Percentiles rank a stretch among this genome's conserved stretches.
phyloP scores from a whole-genome alignment of 768 basidiomycete species.

The Pleurotus ostreatus region DNA sequence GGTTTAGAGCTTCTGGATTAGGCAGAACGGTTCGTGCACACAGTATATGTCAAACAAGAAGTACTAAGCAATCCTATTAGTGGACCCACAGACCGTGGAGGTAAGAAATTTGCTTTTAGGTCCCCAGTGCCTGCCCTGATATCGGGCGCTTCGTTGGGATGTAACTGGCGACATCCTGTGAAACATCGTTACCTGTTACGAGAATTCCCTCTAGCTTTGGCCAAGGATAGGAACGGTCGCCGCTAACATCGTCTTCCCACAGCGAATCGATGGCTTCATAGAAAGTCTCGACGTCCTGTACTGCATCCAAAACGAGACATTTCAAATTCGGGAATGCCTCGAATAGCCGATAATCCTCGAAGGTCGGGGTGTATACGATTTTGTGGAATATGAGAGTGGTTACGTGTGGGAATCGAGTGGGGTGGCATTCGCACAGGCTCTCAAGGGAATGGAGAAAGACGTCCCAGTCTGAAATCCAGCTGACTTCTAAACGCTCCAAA shows the following conservation, averaged over 20 bases:
- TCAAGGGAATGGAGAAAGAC: not conserved
- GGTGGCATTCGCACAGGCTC: not conserved
- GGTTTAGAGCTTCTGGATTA: no score
- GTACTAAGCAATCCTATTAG: no score
- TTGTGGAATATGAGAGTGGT: not conserved
- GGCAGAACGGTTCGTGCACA: no score
- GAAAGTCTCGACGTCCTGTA: not conserved
- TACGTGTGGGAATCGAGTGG: not conserved
- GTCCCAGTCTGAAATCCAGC: conserved; percentile 6
- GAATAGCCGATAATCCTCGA: conserved; percentile 5
- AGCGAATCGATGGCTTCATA: not conserved
- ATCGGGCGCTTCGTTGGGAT: not conserved
- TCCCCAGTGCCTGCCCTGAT: not conserved
- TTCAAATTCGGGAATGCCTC: conserved; percentile 2
- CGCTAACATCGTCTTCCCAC: not conserved
- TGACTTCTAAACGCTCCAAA: not conserved
- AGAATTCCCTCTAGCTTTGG: not conserved
- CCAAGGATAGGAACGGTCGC: not conserved
- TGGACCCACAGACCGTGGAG: no score
- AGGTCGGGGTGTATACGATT: not conserved
- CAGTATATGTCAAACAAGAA: no score
- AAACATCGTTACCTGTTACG: not conserved
- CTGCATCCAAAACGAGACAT: not conserved
- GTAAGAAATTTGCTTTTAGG: not conserved
- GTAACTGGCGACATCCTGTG: not conserved